Base-by-base conservation (phyloP, 345 rosid species). In the Lenwebbia sp. region DNA sequence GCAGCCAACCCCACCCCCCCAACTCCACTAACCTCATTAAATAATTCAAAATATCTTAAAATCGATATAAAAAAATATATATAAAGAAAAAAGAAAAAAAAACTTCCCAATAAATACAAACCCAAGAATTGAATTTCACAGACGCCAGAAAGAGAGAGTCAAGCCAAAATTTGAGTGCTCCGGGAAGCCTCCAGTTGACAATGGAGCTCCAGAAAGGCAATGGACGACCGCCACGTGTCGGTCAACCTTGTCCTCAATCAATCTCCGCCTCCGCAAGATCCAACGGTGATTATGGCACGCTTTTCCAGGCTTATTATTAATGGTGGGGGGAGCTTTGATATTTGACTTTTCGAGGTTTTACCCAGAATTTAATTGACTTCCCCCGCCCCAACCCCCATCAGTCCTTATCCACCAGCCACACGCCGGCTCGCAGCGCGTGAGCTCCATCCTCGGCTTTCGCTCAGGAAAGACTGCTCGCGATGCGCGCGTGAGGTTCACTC, bases 281-380 rank as follows among this genome's bases (percentile, higher is more conserved):
- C 92, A 87, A 92, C 94, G 94, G 96, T 57, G 87, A 89, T 85
- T 6, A 1, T 76, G 89, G 91, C 92, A 91, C 90, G 83, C 47
- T 87, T 90, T 88, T 84, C 86, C 65, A 87, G 30, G 88, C 86
- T 87, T 28, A 85, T 87, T 28, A 85, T 90, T 88, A 84, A 85
- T 60, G 47, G 86, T 88, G 54, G 47, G 86, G 7, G 76, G 23
- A 17, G 81, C 81, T 70, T 65, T 74, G 85, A 88, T 86, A 19
- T 91, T 89, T 91, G 93, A 93, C 95, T 89, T 92, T 89, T 82
- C 1, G 8, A 84, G 26, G 76, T 54, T 0, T 40, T 4, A 2
- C 65, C 86, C 60, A 82, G 28, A 83, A 85, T 87, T 88, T 82
- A 49, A 28, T 51, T 70, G 81, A 70, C 81, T 37, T 33, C 25